A percentile compares a stretch with the other conserved stretches of the same genome.
Evolutionary conservation across 257 asterid genomes (phyloP).

Genomic region (Dorcoceras hygrometricum): DNA sequence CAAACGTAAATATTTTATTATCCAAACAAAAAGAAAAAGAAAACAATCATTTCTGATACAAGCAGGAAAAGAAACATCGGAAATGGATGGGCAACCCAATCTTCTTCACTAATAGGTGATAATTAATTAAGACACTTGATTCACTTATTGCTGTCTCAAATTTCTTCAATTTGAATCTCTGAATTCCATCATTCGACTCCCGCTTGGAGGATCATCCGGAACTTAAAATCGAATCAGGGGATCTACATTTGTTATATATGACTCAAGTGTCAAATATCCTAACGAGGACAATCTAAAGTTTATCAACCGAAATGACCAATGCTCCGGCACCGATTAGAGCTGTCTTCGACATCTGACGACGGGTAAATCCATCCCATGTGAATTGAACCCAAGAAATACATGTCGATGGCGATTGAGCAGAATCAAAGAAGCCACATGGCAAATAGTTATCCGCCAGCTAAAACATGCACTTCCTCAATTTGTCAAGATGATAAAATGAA

Average conservation of each 20-base stretch:
- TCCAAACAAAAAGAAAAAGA: too few species aligned
- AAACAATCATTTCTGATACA: too few species aligned
- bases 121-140: neutral
- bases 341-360: conserved; percentile 23
- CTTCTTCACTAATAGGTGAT: too few species aligned
- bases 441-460: conserved; percentile 7
- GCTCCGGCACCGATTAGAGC: conserved; percentile 14
- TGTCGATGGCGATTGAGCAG: conserved; percentile 19
- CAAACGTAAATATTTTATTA: too few species aligned
- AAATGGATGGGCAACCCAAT: too few species aligned
- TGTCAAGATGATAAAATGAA: too few species aligned
- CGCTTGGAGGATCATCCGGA: neutral
- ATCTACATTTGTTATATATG: neutral
- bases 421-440: conserved; percentile 20
- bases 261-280: conserved; percentile 14
- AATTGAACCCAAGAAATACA: conserved; percentile 29
- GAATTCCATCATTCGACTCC: neutral
- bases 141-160: neutral
- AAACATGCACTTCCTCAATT: neutral
- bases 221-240: neutral
- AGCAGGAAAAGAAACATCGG: too few species aligned
- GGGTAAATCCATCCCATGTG: conserved; percentile 27
- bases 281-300: conserved; percentile 11
- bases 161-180: conserved; percentile 16
- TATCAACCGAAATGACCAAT: neutral